Conservation (phyloP, 1,284 basidiomycete genomes). For the Rhodotorula sp. region DNA sequence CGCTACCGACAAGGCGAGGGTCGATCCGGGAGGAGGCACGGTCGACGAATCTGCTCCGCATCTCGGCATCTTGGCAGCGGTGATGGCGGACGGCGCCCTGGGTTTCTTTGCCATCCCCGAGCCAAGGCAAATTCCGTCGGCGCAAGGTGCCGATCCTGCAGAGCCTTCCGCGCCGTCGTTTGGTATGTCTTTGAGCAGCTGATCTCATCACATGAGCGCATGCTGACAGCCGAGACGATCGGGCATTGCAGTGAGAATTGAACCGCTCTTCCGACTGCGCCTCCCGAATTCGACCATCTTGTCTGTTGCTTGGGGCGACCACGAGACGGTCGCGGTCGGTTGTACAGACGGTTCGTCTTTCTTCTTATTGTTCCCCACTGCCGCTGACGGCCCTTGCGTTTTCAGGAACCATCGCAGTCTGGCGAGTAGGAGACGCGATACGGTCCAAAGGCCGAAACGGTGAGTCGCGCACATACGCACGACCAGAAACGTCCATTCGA, state of each 20-base stretch:
- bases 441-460: background rate
- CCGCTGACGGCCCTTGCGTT: background rate
- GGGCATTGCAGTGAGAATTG: constrained; percentile 1
- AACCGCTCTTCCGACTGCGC: constrained; percentile 34
- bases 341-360: constrained; percentile 21
- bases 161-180: background rate
- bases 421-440: constrained; percentile 23
- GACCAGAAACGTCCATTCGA: background rate
- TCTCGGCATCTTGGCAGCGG: constrained; percentile 75
- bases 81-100: constrained; percentile 78
- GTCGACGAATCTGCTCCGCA: no score
- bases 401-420: constrained; percentile 22
- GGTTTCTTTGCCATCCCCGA: constrained; percentile 73
- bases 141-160: background rate
- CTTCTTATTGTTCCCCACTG: no score
- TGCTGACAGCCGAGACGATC: background rate
- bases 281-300: constrained; percentile 20
- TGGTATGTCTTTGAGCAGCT: background rate
- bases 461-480: background rate
- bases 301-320: constrained; percentile 28
- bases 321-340: constrained; percentile 32
- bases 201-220: no score
- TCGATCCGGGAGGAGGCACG: constrained; percentile 52
- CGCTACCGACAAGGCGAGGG: constrained; percentile 43
- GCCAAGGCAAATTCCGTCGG: constrained; percentile 51